Conservation (phyloP, 1,139 yeast genomes). For the Taiozyma sp. region DNA sequence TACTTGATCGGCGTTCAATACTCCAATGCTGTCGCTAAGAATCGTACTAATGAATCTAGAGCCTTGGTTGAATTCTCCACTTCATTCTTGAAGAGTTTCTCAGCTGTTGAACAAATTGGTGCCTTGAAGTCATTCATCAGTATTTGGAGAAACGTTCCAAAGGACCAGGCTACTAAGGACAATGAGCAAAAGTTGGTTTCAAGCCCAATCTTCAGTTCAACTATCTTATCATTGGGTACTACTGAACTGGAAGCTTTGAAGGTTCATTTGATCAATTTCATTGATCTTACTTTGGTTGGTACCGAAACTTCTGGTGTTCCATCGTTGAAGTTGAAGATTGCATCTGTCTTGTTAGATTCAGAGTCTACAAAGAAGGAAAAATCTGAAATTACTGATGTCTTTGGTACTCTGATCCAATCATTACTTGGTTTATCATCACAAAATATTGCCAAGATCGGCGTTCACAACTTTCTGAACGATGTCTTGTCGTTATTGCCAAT, state of each 20-base stretch:
- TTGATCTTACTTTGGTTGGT: conserved; percentile 43
- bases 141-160: conserved; percentile 51
- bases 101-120: conserved; percentile 61
- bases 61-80: conserved; percentile 67
- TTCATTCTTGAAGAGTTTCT: conserved; percentile 62
- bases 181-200: conserved; percentile 37
- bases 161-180: conserved; percentile 29
- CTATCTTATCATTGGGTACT: conserved; percentile 46
- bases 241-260: conserved; percentile 48
- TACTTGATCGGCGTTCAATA: conserved; percentile 81
- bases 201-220: conserved; percentile 62
- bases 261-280: conserved; percentile 48
- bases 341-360: conserved; percentile 49
- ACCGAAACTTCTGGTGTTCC: conserved; percentile 40
- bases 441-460: conserved; percentile 16
- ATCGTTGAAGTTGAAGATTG: conserved; percentile 54
- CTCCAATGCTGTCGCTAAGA: conserved; percentile 46
- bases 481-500: conserved; percentile 72
- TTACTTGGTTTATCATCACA: conserved; percentile 12
- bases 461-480: conserved; percentile 51
- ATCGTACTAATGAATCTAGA: conserved; percentile 61
- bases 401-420: conserved; percentile 18
- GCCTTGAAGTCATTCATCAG: conserved; percentile 54
- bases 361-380: conserved; percentile 28
- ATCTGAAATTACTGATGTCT: conserved; percentile 9